phyloP scores from a whole-genome alignment of 2,329 filamentous ascomycete species.

The Paraconiothyrium sp. region DNA sequence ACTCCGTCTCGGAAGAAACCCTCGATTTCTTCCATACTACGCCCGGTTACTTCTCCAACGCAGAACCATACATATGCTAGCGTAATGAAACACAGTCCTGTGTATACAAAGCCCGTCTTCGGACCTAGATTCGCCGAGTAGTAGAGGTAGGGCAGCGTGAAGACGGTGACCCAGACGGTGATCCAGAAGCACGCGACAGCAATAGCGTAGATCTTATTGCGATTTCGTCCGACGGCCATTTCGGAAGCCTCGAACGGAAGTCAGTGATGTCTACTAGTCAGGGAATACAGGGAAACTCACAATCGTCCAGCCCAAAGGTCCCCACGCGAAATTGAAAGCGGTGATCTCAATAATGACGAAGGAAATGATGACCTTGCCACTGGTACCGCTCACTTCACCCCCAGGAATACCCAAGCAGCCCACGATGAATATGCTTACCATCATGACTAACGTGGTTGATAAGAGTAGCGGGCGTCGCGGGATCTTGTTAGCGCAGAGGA shows the following conservation, averaged over 20 bases:
- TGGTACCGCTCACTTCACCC: conserved; percentile 31
- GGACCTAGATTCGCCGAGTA: conserved; percentile 52
- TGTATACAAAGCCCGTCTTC: conserved; percentile 53
- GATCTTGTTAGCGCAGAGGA: conserved; percentile 54
- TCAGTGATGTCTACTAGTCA: conserved; percentile 18
- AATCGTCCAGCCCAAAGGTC: conserved; percentile 55
- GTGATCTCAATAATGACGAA: conserved; percentile 57
- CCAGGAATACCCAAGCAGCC: conserved; percentile 54
- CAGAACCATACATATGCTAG: conserved; percentile 54
- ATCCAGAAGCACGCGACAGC: conserved; percentile 57
- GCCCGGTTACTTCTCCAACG: conserved; percentile 52
- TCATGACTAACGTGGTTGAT: conserved; percentile 52
- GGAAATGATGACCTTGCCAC: conserved; percentile 53
- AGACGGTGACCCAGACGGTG: conserved; percentile 54
- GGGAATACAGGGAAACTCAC: conserved; percentile 19
- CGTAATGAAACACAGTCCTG: conserved; percentile 45
- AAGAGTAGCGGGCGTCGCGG: conserved; percentile 52
- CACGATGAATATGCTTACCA: conserved; percentile 53
- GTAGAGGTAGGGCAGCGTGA: conserved; percentile 55
- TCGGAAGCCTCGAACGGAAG: conserved; percentile 46
- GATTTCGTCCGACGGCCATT: conserved; percentile 60
- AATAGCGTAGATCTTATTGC: conserved; percentile 58
- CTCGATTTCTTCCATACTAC: conserved; percentile 50
- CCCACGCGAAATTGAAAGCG: conserved; percentile 58
- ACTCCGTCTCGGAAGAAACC: conserved; percentile 52